phyloP scores from a whole-genome alignment of 2,329 filamentous ascomycete species.

The Calonectria leucothoes region DNA sequence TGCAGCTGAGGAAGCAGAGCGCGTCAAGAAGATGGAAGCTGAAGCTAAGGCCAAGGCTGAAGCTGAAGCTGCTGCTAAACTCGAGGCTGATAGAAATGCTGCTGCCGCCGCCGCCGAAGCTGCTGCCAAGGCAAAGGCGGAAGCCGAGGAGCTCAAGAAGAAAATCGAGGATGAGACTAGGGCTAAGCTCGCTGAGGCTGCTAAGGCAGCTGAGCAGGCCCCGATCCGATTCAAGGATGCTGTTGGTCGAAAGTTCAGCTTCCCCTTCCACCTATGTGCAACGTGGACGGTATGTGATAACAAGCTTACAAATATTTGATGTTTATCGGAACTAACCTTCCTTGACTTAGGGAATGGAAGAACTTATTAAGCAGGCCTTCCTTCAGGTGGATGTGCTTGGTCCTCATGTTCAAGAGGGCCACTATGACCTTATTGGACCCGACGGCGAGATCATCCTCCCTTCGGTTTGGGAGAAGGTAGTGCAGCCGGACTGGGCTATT shows the following conservation, averaged over 20 bases:
- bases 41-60: slow-evolving; percentile 55
- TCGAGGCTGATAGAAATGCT: slow-evolving; percentile 56
- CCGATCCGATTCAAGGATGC: slow-evolving; percentile 94
- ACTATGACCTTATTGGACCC: slow-evolving; percentile 84
- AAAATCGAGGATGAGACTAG: slow-evolving; percentile 68
- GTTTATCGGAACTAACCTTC: slow-evolving; percentile 36
- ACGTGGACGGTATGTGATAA: slow-evolving; percentile 78
- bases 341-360: slow-evolving; percentile 78
- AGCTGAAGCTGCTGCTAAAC: slow-evolving; percentile 49
- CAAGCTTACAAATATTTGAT: background rate
- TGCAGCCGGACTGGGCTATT: slow-evolving; percentile 75
- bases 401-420: slow-evolving; percentile 79
- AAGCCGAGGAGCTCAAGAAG: slow-evolving; percentile 70
- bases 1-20: slow-evolving; percentile 51
- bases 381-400: slow-evolving; percentile 81
- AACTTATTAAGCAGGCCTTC: slow-evolving; percentile 87
- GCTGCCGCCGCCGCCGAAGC: slow-evolving; percentile 55
- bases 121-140: slow-evolving; percentile 62
- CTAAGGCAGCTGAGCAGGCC: slow-evolving; percentile 70
- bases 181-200: slow-evolving; percentile 59
- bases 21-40: slow-evolving; percentile 56
- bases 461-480: slow-evolving; percentile 80
- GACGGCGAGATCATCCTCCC: slow-evolving; percentile 87
- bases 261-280: slow-evolving; percentile 86
- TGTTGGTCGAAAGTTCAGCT: slow-evolving; percentile 90